Base-by-base conservation (phyloP, 1,284 basidiomycete genomes). In the Mycocalia duriaeana region DNA sequence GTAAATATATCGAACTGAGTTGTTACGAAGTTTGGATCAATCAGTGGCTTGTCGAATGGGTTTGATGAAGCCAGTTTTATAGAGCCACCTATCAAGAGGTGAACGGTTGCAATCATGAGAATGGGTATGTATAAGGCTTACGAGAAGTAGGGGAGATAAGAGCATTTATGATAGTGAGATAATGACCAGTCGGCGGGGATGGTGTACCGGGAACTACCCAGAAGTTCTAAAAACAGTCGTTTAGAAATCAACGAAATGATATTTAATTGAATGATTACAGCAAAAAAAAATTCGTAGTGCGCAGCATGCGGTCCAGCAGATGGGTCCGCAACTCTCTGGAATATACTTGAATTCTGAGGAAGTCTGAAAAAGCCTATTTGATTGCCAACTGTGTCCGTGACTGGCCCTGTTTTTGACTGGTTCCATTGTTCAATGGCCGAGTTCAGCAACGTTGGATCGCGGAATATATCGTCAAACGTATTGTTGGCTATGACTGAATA, bases 1-100 rank as follows among this genome's bases (percentile, higher is more conserved):
- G 70, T 39, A 16, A 16, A 22, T 13, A 39, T 13, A 7, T 52
- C 58, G 51, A 70, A 69, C 0, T 66, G 65, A 49, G 65, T 50
- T 5, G 57, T 55, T 7, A 61, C 59, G 24, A 51, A 54, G 8
- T 71, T 51, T 2, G 49, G 42, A 40, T 46, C 36, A 25, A 50
- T 46, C 37, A 40, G 46, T 40, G 23, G 42, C 16, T 23, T 43
- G 25, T 9, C 34, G 24, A 42, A 42, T 14, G 41, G 22, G 6
- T 18, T 19, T 14, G 41, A 42, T 5, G 41, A 42, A 6, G 7
- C 11, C n/a, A 42, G 13, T 14, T 23, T 26, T 13, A 42, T 13
- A 7, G 41, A n/a, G 24, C 41, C 41, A 26, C 38, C 38, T 39
- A 13, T 14, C 18, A 39, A 39, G 22, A 18, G 16, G 6, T 34